Percentiles rank a stretch among this genome's conserved stretches.
These are phyloP conservation scores for Parafenestella ontariensis DNA, from an alignment of 2,329 filamentous ascomycete genomes.

Conservation along the genomic window DNA sequence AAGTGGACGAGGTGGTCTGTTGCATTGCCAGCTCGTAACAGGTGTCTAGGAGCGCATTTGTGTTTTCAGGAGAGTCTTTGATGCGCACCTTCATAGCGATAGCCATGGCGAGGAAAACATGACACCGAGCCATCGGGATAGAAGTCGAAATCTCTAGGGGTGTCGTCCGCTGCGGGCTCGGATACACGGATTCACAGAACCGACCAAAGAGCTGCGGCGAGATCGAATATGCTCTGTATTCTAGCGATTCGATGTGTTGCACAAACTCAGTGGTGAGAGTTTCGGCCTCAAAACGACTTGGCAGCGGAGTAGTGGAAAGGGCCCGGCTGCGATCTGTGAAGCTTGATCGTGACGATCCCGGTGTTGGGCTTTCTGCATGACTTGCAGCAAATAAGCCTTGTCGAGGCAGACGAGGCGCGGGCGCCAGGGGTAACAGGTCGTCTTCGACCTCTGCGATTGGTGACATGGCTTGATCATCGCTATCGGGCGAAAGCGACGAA, in stretches of 20 bases:
- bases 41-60: constrained; percentile 43
- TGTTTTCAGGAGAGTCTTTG: constrained; percentile 34
- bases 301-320: constrained; percentile 37
- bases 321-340: constrained; percentile 44
- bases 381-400: constrained; percentile 41
- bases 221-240: constrained; percentile 37
- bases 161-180: constrained; percentile 29
- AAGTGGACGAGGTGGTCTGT: constrained; percentile 35
- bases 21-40: constrained; percentile 49
- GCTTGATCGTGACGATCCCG: constrained; percentile 34
- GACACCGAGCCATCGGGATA: constrained; percentile 44
- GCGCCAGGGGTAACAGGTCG: constrained; percentile 35
- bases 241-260: constrained; percentile 32
- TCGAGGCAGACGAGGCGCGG: constrained; percentile 36
- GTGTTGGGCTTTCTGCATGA: constrained; percentile 34
- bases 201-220: constrained; percentile 32
- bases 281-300: constrained; percentile 47
- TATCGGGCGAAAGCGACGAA: constrained; percentile 39
- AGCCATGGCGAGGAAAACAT: constrained; percentile 48
- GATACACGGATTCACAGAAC: constrained; percentile 44
- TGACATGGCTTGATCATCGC: constrained; percentile 39
- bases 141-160: constrained; percentile 29
- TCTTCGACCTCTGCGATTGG: constrained; percentile 39
- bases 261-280: constrained; percentile 45
- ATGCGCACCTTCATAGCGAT: constrained; percentile 46